These are phyloP conservation scores for Neurospora sp. DNA, from an alignment of 495 filamentous ascomycete genomes.

Conservation along the genomic window DNA sequence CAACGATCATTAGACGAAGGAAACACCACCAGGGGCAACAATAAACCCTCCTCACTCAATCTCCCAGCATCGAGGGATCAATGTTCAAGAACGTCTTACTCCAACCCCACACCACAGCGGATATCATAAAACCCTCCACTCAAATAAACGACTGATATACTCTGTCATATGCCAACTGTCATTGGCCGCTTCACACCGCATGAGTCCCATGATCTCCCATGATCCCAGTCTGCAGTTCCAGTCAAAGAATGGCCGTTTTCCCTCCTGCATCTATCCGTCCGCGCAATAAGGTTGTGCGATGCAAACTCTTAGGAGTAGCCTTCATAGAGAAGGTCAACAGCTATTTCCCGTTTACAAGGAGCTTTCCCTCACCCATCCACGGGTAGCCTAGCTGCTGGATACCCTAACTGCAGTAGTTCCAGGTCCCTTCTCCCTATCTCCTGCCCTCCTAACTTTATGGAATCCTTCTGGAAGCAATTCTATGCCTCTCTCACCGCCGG, in stretches of 20 bases:
- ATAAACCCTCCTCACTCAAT: not conserved
- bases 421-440: not conserved
- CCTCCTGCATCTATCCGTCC: not conserved
- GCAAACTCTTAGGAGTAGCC: not conserved
- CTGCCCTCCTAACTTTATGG: not conserved
- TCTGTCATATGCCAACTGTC: not conserved
- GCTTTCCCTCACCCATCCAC: not conserved
- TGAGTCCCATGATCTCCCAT: not conserved
- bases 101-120: not conserved
- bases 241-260: not conserved
- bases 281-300: not conserved
- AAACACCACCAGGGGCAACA: not conserved
- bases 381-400: not conserved
- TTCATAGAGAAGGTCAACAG: not conserved
- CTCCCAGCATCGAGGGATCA: not conserved
- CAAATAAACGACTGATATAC: not conserved
- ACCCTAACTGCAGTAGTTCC: not conserved
- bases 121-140: not conserved
- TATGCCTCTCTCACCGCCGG: not conserved
- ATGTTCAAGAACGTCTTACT: not conserved
- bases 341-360: not conserved
- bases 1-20: not conserved
- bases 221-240: not conserved
- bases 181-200: not conserved
- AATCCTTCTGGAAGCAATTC: not conserved